Base-by-base conservation (phyloP, 2,329 filamentous ascomycete species). In the Arachnopeziza araneosa region DNA sequence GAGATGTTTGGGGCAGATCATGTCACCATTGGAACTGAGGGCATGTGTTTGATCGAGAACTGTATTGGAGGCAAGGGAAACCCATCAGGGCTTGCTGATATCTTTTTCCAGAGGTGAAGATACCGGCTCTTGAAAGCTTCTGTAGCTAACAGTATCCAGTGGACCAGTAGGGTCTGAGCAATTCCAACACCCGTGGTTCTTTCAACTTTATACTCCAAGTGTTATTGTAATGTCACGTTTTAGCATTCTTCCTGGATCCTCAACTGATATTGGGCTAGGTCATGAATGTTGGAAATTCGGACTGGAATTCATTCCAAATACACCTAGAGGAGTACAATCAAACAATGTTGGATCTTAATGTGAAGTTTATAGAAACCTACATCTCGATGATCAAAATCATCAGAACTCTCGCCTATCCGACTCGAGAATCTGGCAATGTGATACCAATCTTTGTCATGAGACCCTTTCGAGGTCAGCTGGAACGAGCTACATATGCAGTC, bases 401-500 rank as follows among this genome's bases (percentile, higher is more conserved):
- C 55, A 67, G 73, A 24, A 59, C 60, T 1, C 56, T 68, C 14
- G 67, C 67, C 49, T 70, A 70, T 56, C 67, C 64, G 5, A 63
- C 36, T 44, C 36, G 56, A 60, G 54, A 63, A 65, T 23, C 67
- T 57, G 48, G 71, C 67, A 61, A 64, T 57, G 60, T 64, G 63
- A 60, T 74, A 1, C 72, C 73, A 1, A 75, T 75, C 48, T 73
- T 75, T 62, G 64, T 76, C 10, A 71, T 76, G 68, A 64, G 73
- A 48, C 72, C 73, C 23, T 69, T 75, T 50, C 66, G 69, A 48
- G 71, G 73, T 6, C 64, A 72, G 49, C 67, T 73, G 7, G 36
- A 44, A 44, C 36, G 69, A 72, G 57, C 67, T 70, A 74, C 74
- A 9, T 69, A 69, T 53, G 68, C 69, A 19, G 70, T 73, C 2